A percentile compares a stretch with the other conserved stretches of the same genome.
phyloP scores from a whole-genome alignment of 2,329 filamentous ascomycete species.

The Diaporthe helianthi region DNA sequence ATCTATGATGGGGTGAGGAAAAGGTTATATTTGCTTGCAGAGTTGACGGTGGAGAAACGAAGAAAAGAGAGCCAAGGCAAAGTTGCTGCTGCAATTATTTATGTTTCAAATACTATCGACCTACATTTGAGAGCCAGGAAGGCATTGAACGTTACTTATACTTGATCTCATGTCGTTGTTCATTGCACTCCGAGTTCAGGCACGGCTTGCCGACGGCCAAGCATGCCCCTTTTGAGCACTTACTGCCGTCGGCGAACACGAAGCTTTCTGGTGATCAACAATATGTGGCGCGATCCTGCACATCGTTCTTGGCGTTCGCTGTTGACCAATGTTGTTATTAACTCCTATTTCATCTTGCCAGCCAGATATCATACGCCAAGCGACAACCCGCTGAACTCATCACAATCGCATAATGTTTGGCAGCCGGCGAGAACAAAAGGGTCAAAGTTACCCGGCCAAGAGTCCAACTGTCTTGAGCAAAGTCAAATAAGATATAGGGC shows the following conservation, averaged over 20 bases:
- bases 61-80: not conserved
- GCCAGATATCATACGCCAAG: conserved; percentile 1
- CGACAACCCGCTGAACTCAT: not conserved
- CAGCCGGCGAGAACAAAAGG: not conserved
- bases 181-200: not conserved
- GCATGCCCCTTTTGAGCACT: not conserved
- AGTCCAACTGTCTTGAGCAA: not conserved
- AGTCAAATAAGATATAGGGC: not conserved
- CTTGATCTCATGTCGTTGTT: not conserved
- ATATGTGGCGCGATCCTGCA: not conserved
- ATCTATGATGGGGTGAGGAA: not conserved
- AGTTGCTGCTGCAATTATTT: not conserved
- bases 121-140: conserved; percentile 2
- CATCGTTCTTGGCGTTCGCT: not conserved
- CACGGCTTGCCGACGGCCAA: not conserved
- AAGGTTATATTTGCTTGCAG: not conserved
- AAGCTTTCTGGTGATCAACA: not conserved
- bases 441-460: not conserved
- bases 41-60: not conserved
- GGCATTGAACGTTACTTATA: not conserved
- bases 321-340: not conserved
- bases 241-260: conserved; percentile 10
- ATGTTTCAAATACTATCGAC: not conserved
- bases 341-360: not conserved
- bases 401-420: not conserved